These are phyloP conservation scores for Pyrus hybrid DNA, from an alignment of 331 rosid genomes.

Conservation along the genomic window DNA sequence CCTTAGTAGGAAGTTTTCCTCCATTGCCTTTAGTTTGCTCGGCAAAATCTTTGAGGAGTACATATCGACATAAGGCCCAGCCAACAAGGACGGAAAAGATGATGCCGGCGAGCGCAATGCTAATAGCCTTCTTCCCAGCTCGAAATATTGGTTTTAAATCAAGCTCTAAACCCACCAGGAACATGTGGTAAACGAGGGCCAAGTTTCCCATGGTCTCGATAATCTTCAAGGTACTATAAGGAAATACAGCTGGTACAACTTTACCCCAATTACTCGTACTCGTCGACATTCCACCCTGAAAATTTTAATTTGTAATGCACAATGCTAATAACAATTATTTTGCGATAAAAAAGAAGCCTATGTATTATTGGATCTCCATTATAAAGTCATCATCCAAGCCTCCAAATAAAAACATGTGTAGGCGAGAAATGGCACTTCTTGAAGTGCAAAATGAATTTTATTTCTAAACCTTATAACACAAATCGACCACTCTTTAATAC, in stretches of 20 bases:
- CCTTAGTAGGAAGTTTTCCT: background rate
- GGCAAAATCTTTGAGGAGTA: background rate
- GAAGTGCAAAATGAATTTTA: too few relatives aligned
- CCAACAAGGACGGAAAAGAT: constrained; percentile 32
- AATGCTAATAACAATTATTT: too few relatives aligned
- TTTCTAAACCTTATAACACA: too few relatives aligned
- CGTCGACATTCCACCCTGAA: constrained; percentile 33
- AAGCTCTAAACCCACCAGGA: constrained; percentile 48
- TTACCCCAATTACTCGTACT: constrained; percentile 7
- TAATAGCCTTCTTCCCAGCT: constrained; percentile 29
- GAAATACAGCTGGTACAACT: background rate
- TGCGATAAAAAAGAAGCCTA: too few relatives aligned
- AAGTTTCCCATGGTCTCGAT: constrained; percentile 40
- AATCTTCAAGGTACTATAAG: constrained; percentile 4
- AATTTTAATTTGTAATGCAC: background rate
- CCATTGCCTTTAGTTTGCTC: background rate
- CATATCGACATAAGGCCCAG: constrained; percentile 15
- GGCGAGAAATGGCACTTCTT: too few relatives aligned
- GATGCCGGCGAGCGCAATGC: constrained; percentile 18
- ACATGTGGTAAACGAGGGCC: constrained; percentile 41
- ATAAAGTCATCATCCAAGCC: too few relatives aligned
- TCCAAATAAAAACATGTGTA: too few relatives aligned
- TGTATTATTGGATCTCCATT: too few relatives aligned
- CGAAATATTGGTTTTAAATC: constrained; percentile 32
- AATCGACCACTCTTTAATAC: too few relatives aligned